A percentile compares a stretch with the other conserved stretches of the same genome.
Evolutionary conservation across 2,329 filamentous ascomycete species (phyloP).

Genomic region (Fusarium tjaetaba): DNA sequence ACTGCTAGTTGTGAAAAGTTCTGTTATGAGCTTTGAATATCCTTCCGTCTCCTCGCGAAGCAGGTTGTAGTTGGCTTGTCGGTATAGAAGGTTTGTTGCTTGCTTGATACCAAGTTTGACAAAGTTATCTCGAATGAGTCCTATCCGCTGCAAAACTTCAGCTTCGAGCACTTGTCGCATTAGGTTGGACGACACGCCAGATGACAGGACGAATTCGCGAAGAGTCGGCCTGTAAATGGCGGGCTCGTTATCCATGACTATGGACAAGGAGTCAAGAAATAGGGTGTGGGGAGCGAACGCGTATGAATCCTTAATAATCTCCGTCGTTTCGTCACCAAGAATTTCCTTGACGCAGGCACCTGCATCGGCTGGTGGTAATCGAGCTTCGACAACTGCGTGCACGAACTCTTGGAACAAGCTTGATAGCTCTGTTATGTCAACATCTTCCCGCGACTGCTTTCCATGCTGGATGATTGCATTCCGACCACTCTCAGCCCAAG

Average conservation of each 20-base stretch:
- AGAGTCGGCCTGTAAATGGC: slow-evolving; percentile 61
- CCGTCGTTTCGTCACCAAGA: slow-evolving; percentile 65
- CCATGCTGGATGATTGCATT: slow-evolving; percentile 74
- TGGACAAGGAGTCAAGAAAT: slow-evolving; percentile 85
- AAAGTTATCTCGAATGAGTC: slow-evolving; percentile 87
- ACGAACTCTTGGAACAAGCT: slow-evolving; percentile 87
- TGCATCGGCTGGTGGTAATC: slow-evolving; percentile 73
- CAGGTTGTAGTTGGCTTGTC: slow-evolving; percentile 96
- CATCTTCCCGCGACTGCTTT: slow-evolving; percentile 69
- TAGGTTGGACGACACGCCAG: slow-evolving; percentile 74
- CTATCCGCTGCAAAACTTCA: slow-evolving; percentile 76
- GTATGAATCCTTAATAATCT: slow-evolving; percentile 60
- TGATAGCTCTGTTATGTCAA: slow-evolving; percentile 75
- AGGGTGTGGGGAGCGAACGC: slow-evolving; percentile 72
- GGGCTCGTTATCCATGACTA: slow-evolving; percentile 78
- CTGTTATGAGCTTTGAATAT: slow-evolving; percentile 94
- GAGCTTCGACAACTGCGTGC: slow-evolving; percentile 75
- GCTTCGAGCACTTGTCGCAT: slow-evolving; percentile 89
- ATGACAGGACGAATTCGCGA: slow-evolving; percentile 75
- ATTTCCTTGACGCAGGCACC: slow-evolving; percentile 80
- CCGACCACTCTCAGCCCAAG: slow-evolving; percentile 75
- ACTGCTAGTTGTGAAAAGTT: slow-evolving; percentile 90
- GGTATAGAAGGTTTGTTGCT: slow-evolving; percentile 91
- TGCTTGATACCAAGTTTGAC: slow-evolving; percentile 84
- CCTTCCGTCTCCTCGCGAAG: slow-evolving; percentile 95